Conservation (phyloP, 768 basidiomycete genomes). For the Rhodotorula kratochvilovae region DNA sequence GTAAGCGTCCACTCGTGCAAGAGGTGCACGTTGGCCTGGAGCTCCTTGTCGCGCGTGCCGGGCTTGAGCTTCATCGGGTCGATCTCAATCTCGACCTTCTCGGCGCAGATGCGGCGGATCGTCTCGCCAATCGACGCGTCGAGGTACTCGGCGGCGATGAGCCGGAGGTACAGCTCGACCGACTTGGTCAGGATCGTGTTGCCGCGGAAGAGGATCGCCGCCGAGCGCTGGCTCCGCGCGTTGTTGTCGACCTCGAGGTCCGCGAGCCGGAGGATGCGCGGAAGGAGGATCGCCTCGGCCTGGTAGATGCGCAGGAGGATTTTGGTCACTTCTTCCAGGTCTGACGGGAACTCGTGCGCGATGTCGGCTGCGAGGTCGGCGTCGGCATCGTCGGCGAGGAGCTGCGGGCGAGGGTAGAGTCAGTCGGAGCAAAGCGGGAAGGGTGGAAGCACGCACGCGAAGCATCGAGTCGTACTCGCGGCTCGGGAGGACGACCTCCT, state of each 20-base stretch:
- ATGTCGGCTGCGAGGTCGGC: conserved; percentile 61
- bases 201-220: conserved; percentile 57
- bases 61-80: conserved; percentile 59
- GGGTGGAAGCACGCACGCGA: conserved; percentile 50
- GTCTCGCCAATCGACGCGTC: conserved; percentile 70
- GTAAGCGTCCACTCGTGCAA: conserved; percentile 73
- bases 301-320: conserved; percentile 59
- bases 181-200: conserved; percentile 57
- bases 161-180: conserved; percentile 73
- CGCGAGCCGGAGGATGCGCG: conserved; percentile 67
- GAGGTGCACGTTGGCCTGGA: conserved; percentile 63
- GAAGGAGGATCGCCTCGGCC: conserved; percentile 55
- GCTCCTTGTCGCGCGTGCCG: conserved; percentile 49
- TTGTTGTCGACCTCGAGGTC: conserved; percentile 67
- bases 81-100: conserved; percentile 74
- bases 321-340: conserved; percentile 57
- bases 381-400: conserved; percentile 37
- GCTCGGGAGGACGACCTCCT: conserved; percentile 77
- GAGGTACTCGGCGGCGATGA: conserved; percentile 73
- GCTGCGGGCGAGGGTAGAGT: neutral
- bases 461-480: conserved; percentile 61
- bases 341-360: conserved; percentile 61
- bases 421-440: conserved; percentile 53
- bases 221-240: conserved; percentile 54
- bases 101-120: conserved; percentile 65